These are phyloP conservation scores for Yamadazyma ubonensis DNA, from an alignment of 805 yeast species.

Conservation along the genomic window DNA sequence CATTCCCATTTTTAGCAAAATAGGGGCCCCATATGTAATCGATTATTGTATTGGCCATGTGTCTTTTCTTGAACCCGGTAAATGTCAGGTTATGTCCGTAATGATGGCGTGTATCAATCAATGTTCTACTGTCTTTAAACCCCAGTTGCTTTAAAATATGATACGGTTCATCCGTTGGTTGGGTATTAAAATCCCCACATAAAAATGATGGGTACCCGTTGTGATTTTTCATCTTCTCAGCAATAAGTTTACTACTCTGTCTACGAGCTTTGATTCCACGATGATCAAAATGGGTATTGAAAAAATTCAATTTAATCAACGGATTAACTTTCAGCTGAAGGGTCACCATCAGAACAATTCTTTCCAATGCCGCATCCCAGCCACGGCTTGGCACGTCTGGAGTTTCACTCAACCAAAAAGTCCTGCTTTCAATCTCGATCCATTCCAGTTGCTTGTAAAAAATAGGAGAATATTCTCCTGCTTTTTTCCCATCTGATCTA, in stretches of 20 bases:
- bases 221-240: constrained; percentile 31
- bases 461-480: constrained; percentile 40
- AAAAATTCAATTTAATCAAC: constrained; percentile 27
- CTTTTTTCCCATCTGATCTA: constrained; percentile 28
- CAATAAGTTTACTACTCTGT: constrained; percentile 33
- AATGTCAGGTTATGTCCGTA: constrained; percentile 49
- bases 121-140: constrained; percentile 28
- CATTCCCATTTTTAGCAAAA: constrained; percentile 20
- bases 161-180: constrained; percentile 43
- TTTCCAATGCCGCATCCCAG: constrained; percentile 44
- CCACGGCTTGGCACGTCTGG: constrained; percentile 46
- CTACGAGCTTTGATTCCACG: constrained; percentile 36
- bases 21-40: constrained; percentile 48
- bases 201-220: constrained; percentile 36
- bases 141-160: constrained; percentile 35
- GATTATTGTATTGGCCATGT: constrained; percentile 32
- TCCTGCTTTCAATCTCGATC: constrained; percentile 27
- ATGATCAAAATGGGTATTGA: constrained; percentile 46
- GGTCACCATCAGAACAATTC: constrained; percentile 41
- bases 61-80: constrained; percentile 45
- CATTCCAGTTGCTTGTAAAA: constrained; percentile 33
- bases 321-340: constrained; percentile 32
- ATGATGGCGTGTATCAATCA: constrained; percentile 21
- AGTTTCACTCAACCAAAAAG: constrained; percentile 43
- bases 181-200: constrained; percentile 44